Conservation (phyloP, 2,329 filamentous ascomycete genomes). For the Coniochaeta hoffmannii region DNA sequence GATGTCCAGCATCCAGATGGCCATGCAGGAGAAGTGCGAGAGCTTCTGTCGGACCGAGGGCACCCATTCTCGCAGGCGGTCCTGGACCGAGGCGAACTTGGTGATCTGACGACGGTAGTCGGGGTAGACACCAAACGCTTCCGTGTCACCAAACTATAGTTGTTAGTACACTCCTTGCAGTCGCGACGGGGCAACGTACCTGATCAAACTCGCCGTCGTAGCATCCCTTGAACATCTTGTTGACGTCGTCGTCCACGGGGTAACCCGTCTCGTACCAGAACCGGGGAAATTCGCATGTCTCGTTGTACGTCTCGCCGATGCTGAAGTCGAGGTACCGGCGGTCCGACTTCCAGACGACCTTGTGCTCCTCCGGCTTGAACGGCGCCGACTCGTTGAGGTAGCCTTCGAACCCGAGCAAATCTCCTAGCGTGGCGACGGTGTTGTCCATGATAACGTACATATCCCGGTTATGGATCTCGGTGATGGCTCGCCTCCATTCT, state of each 20-base stretch:
- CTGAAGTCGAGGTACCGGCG: constrained; percentile 51
- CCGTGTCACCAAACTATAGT: constrained; percentile 46
- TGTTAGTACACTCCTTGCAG: constrained; percentile 28
- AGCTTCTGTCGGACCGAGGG: constrained; percentile 49
- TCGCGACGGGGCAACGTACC: constrained; percentile 28
- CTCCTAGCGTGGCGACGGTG: constrained; percentile 55
- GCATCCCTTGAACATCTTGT: constrained; percentile 40
- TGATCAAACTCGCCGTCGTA: constrained; percentile 29
- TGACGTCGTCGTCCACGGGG: constrained; percentile 37
- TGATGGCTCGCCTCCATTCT: constrained; percentile 48
- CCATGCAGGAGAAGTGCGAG: constrained; percentile 53
- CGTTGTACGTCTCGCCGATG: constrained; percentile 42
- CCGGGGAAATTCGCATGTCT: constrained; percentile 47
- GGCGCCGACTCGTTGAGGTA: constrained; percentile 51
- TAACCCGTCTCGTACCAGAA: constrained; percentile 54
- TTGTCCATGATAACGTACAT: constrained; percentile 64
- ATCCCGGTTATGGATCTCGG: constrained; percentile 51
- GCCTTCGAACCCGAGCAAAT: constrained; percentile 54
- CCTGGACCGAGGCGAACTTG: constrained; percentile 59
- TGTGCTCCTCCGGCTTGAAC: constrained; percentile 46
- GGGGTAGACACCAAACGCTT: constrained; percentile 55
- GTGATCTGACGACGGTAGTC: constrained; percentile 56
- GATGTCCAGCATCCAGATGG: constrained; percentile 53
- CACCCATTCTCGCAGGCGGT: constrained; percentile 56
- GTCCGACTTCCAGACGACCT: constrained; percentile 45